Evolutionary conservation across 139 green algal genomes (phyloP).

Genomic region (Cymbomonas tetramitiformis): DNA sequence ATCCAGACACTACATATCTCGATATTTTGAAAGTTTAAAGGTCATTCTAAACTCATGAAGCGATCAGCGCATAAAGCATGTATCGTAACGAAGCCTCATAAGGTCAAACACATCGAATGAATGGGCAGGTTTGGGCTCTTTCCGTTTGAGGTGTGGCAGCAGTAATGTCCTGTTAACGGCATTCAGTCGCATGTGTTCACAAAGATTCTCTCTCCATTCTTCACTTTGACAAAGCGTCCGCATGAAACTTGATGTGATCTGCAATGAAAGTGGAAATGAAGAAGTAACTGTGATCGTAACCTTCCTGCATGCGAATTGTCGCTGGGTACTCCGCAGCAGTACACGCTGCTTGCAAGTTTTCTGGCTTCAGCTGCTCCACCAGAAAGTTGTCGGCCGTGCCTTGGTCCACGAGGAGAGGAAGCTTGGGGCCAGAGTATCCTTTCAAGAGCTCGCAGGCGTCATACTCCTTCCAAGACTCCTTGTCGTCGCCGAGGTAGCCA

Average conservation of each 20-base stretch:
- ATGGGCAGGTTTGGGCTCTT: no score
- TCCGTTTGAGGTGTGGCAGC: no score
- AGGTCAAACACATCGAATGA: no score
- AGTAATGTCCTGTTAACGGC: no score
- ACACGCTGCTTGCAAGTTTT: constrained; percentile 49
- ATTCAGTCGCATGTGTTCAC: no score
- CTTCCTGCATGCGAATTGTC: constrained; percentile 58
- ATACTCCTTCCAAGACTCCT: constrained; percentile 54
- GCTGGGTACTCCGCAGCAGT: constrained; percentile 33
- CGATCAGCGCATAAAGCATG: no score
- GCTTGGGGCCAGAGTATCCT: no score
- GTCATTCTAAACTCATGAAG: no score
- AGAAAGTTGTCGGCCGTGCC: constrained; percentile 69
- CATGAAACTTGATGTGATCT: constrained; percentile 77
- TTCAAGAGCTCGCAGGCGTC: constrained; percentile 70
- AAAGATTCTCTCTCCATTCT: no score
- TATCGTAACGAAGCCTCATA: no score
- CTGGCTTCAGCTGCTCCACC: constrained; percentile 57
- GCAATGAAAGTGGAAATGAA: constrained; percentile 84
- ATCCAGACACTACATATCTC: no score
- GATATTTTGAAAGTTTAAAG: no score
- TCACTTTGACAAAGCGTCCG: constrained; percentile 53
- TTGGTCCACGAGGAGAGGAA: constrained; percentile 38
- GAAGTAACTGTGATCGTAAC: constrained; percentile 89
- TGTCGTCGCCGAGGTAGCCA: constrained; percentile 63